Evolutionary conservation across 176 grass and related monocot species (phyloP).

Genomic region (Carex kokanica): DNA sequence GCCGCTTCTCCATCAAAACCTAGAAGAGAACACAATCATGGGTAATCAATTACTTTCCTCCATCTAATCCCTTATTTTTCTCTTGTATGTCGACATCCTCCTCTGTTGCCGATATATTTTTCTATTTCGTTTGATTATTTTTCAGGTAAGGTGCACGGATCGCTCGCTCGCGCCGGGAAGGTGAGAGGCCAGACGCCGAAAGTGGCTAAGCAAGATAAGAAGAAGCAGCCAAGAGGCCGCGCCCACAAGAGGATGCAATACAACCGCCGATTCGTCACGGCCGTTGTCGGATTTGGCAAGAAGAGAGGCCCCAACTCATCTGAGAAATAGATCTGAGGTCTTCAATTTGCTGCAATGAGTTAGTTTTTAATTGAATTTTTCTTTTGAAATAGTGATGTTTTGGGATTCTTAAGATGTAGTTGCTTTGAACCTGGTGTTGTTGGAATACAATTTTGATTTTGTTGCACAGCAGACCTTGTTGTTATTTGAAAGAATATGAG

Average conservation of each 20-base stretch:
- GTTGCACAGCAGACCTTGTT: too few species aligned
- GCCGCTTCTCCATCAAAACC: background rate
- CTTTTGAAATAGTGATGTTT: slow-evolving; percentile 8
- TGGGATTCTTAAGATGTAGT: slow-evolving; percentile 1
- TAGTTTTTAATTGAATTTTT: slow-evolving; percentile 6
- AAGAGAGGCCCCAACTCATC: slow-evolving; percentile 86
- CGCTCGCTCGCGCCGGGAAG: slow-evolving; percentile 76
- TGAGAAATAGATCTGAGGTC: slow-evolving; percentile 62
- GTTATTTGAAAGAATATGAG: too few species aligned
- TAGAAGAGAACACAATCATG: slow-evolving; percentile 29
- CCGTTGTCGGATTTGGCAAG: slow-evolving; percentile 84
- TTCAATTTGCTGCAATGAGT: background rate
- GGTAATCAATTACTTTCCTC: slow-evolving; percentile 32
- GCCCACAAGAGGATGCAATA: slow-evolving; percentile 89
- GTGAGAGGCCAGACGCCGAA: slow-evolving; percentile 83
- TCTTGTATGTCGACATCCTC: background rate
- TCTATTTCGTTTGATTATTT: background rate
- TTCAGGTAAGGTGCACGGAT: slow-evolving; percentile 89
- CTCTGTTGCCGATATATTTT: background rate
- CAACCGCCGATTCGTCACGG: slow-evolving; percentile 91
- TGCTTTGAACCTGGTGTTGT: background rate
- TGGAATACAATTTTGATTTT: slow-evolving; percentile 9
- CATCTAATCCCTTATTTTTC: background rate
- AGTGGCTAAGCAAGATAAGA: slow-evolving; percentile 91
- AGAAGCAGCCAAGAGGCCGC: slow-evolving; percentile 72